A percentile compares a stretch with the other conserved stretches of the same genome.
These are phyloP conservation scores for Vairimorpha ceranae DNA, from an alignment of 371 early-diverging fungal species.

Conservation along the genomic window DNA sequence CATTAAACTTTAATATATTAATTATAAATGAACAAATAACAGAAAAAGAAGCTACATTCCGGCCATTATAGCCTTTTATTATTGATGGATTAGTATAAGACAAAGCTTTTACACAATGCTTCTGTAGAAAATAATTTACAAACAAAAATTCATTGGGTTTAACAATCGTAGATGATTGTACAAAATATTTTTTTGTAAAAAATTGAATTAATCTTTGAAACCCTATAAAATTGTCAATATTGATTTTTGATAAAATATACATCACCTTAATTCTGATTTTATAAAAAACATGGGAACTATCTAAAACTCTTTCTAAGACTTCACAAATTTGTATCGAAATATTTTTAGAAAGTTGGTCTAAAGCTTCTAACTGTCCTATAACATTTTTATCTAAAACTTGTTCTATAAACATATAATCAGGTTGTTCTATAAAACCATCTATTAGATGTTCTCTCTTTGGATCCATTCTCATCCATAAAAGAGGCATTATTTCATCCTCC, in stretches of 20 bases:
- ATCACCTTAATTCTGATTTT: constrained; percentile 32
- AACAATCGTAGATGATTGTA: constrained; percentile 61
- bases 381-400: constrained; percentile 86
- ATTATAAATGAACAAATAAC: constrained; percentile 60
- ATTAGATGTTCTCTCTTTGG: constrained; percentile 86
- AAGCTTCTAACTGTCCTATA: constrained; percentile 77
- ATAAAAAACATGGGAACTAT: constrained; percentile 76
- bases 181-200: constrained; percentile 62
- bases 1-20: constrained; percentile 63
- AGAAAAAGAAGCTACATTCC: constrained; percentile 34
- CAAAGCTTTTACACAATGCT: constrained; percentile 54
- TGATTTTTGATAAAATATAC: constrained; percentile 65
- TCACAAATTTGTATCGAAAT: constrained; percentile 23
- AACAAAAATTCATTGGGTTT: constrained; percentile 61
- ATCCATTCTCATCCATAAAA: constrained; percentile 91
- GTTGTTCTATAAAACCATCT: constrained; percentile 75
- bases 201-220: constrained; percentile 61
- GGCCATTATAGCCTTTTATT: constrained; percentile 30
- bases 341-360: constrained; percentile 38
- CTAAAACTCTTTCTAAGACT: constrained; percentile 63
- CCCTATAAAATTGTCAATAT: constrained; percentile 71
- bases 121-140: constrained; percentile 61
- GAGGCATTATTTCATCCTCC: constrained; percentile 64
- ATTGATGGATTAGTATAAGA: constrained; percentile 37
- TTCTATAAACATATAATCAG: constrained; percentile 87